Conservation (phyloP, 2,329 filamentous ascomycete genomes). For the Fusarium verrucosum region DNA sequence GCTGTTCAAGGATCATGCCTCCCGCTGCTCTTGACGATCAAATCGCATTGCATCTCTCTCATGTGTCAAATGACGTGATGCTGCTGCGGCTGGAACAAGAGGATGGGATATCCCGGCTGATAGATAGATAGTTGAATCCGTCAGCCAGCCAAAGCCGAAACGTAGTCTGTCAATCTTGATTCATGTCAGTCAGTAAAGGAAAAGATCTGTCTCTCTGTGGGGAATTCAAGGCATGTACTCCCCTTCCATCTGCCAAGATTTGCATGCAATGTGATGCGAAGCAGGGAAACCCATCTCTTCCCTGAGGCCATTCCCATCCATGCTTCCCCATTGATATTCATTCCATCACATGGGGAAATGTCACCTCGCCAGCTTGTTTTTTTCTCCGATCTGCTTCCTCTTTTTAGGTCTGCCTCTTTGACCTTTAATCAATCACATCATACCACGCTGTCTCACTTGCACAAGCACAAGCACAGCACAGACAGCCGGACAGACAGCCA, state of each 20-base stretch:
- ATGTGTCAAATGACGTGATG: conserved; percentile 27
- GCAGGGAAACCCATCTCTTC: not conserved
- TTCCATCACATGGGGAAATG: conserved; percentile 1
- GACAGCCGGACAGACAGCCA: no score
- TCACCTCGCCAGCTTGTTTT: not conserved
- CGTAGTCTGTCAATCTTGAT: not conserved
- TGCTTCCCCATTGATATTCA: not conserved
- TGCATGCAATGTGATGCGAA: conserved; percentile 7
- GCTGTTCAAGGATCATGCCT: conserved; percentile 22
- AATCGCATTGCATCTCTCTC: not conserved
- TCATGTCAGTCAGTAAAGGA: conserved; percentile 9
- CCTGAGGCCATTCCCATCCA: conserved; percentile 29
- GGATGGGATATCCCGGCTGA: conserved; percentile 10
- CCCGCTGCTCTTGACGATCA: not conserved
- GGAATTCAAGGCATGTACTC: not conserved
- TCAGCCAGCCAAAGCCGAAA: no score
- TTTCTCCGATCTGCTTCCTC: not conserved
- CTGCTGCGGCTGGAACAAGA: conserved; percentile 5
- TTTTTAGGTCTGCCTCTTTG: conserved; percentile 6
- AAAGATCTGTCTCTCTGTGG: conserved; percentile 1
- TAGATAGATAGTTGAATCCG: not conserved
- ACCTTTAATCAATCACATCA: conserved; percentile 20
- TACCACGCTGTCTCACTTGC: conserved; percentile 7
- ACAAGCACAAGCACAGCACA: conserved; percentile 11
- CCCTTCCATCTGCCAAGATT: not conserved